These are phyloP conservation scores for Trichoderma sp. DNA, from an alignment of 2,329 filamentous ascomycete species.

Conservation along the genomic window DNA sequence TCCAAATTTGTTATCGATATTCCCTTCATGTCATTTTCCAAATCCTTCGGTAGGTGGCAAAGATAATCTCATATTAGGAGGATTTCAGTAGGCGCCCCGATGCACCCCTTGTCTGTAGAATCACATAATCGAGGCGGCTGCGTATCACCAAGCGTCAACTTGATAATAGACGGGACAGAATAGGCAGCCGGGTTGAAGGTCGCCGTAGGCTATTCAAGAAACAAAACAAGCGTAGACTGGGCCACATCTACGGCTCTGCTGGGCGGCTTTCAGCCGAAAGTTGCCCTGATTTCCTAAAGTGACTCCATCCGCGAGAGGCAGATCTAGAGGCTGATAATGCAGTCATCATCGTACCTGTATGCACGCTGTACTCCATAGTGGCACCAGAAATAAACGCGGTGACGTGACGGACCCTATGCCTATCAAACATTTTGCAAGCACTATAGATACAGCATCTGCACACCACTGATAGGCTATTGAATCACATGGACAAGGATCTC, in stretches of 20 bases:
- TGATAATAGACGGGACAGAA: neutral
- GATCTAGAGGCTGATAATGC: neutral
- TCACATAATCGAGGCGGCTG: slow-evolving; percentile 21
- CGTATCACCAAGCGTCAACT: neutral
- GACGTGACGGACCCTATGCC: neutral
- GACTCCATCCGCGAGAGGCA: neutral
- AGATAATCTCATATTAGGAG: neutral
- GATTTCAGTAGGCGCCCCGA: slow-evolving; percentile 32
- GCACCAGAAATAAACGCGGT: neutral
- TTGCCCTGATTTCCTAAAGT: neutral
- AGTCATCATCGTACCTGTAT: neutral
- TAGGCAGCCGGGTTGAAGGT: neutral
- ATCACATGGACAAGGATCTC: neutral
- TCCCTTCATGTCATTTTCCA: no score
- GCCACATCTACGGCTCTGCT: neutral
- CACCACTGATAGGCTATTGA: neutral
- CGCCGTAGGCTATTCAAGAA: neutral
- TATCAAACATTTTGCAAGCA: neutral
- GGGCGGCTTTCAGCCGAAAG: neutral
- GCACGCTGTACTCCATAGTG: neutral
- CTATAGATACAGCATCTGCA: neutral
- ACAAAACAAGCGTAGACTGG: neutral
- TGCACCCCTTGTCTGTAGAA: slow-evolving; percentile 26
- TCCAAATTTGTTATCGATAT: neutral
- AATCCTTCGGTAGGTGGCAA: neutral